These are phyloP conservation scores for Fusarium neocosmosporiellum DNA, from an alignment of 2,329 filamentous ascomycete species.

Conservation along the genomic window DNA sequence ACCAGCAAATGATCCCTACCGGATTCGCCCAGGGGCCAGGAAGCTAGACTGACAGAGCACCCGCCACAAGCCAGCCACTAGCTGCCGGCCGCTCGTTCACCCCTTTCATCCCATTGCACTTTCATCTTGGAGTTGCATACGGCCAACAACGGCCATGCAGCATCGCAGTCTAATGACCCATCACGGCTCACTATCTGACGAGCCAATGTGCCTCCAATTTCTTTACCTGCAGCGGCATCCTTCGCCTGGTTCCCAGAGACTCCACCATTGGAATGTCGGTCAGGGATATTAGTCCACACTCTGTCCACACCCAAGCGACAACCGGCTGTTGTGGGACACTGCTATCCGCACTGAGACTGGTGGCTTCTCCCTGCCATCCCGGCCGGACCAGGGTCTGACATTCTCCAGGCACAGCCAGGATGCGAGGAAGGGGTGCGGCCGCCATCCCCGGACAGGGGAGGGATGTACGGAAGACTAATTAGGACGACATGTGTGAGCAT, in stretches of 20 bases:
- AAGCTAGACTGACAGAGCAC: constrained; percentile 10
- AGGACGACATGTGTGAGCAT: constrained; percentile 28
- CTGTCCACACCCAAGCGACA: constrained; percentile 17
- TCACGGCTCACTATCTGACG: constrained; percentile 40
- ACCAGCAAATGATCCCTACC: constrained; percentile 29
- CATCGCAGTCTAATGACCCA: constrained; percentile 31
- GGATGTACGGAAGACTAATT: constrained; percentile 32
- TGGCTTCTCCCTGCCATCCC: constrained; percentile 27
- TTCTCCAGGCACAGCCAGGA: constrained; percentile 41
- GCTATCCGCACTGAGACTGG: constrained; percentile 32
- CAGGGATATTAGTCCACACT: constrained; percentile 45
- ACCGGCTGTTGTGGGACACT: constrained; percentile 38
- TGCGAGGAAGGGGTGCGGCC: constrained; percentile 37
- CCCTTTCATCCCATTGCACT: constrained; percentile 29
- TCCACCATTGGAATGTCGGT: constrained; percentile 46
- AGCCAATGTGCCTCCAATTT: constrained; percentile 46
- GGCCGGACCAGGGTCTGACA: constrained; percentile 34
- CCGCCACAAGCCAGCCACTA: constrained; percentile 30
- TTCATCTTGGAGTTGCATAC: constrained; percentile 28
- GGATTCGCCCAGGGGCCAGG: constrained; percentile 6
- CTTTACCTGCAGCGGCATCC: constrained; percentile 46
- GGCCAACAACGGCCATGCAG: constrained; percentile 40
- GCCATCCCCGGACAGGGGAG: constrained; percentile 42
- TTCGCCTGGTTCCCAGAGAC: constrained; percentile 40
- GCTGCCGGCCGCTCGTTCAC: constrained; percentile 13